Conservation (phyloP, 2,329 filamentous ascomycete genomes). For the Aspergillus terreus region DNA sequence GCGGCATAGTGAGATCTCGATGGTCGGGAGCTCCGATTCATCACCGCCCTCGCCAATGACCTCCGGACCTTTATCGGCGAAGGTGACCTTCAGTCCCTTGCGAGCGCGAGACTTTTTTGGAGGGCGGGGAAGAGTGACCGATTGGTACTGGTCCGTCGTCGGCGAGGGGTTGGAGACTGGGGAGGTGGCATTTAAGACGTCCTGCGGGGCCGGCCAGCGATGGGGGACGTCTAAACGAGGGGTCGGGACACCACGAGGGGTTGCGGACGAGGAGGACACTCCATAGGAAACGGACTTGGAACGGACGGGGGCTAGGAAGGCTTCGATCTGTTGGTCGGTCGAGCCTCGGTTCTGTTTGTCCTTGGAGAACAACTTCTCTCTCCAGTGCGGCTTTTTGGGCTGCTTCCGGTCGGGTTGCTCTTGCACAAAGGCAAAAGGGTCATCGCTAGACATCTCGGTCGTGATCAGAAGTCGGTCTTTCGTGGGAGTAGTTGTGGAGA, state of each 20-base stretch:
- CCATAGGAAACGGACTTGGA: slow-evolving; percentile 30
- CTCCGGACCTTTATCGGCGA: slow-evolving; percentile 68
- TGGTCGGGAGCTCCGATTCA: slow-evolving; percentile 68
- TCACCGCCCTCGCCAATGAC: slow-evolving; percentile 91
- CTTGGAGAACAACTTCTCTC: slow-evolving; percentile 48
- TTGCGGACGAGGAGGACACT: slow-evolving; percentile 7
- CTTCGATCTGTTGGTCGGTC: slow-evolving; percentile 49
- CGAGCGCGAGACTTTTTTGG: slow-evolving; percentile 43
- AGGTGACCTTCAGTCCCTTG: slow-evolving; percentile 71
- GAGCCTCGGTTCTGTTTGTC: slow-evolving; percentile 35
- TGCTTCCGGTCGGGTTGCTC: slow-evolving; percentile 28
- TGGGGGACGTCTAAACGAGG: slow-evolving; percentile 35
- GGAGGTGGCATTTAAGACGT: slow-evolving; percentile 19
- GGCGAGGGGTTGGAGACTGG: slow-evolving; percentile 15
- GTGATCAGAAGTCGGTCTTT: slow-evolving; percentile 7
- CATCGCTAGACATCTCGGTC: slow-evolving; percentile 32
- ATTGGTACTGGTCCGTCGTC: slow-evolving; percentile 19
- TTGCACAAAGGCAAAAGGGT: slow-evolving; percentile 34
- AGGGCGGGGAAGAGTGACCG: slow-evolving; percentile 18
- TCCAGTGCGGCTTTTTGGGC: slow-evolving; percentile 41
- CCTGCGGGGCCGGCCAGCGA: slow-evolving; percentile 30
- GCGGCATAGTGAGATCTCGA: slow-evolving; percentile 62
- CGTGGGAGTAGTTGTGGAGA: not conserved
- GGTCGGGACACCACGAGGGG: slow-evolving; percentile 28
- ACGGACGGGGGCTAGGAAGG: slow-evolving; percentile 56